Evolutionary conservation across 2,329 filamentous ascomycete species (phyloP).

Genomic region (Claviceps pazoutovae): DNA sequence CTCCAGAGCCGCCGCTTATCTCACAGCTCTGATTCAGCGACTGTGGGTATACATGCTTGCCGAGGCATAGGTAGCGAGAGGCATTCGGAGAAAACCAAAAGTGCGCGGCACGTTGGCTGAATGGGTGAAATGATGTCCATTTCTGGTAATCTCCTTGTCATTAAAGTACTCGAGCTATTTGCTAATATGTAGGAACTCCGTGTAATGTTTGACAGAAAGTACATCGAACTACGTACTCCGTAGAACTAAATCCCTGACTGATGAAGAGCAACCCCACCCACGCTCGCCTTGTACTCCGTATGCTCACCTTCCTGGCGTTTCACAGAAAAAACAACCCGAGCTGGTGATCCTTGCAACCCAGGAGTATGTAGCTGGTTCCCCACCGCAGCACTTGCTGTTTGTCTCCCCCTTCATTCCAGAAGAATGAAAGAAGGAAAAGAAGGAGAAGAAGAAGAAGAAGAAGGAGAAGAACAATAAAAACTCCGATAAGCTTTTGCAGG

Average conservation of each 20-base stretch:
- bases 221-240: not conserved
- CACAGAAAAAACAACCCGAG: not conserved
- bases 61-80: too few relatives aligned
- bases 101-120: not conserved
- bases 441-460: not conserved
- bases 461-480: not conserved
- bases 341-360: not conserved
- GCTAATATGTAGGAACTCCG: not conserved
- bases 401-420: not conserved
- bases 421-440: not conserved
- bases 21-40: too few relatives aligned
- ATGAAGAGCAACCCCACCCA: not conserved
- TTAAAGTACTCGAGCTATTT: not conserved
- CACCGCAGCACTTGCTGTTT: not conserved
- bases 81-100: too few relatives aligned
- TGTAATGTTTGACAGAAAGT: not conserved
- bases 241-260: not conserved
- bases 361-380: not conserved
- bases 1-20: too few relatives aligned
- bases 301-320: not conserved
- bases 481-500: not conserved
- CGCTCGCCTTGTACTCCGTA: not conserved
- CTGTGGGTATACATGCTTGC: too few relatives aligned
- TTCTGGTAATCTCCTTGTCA: not conserved
- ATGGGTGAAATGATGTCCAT: not conserved